phyloP scores from a whole-genome alignment of 2,329 filamentous ascomycete species.

The Fusarium avenaceum region DNA sequence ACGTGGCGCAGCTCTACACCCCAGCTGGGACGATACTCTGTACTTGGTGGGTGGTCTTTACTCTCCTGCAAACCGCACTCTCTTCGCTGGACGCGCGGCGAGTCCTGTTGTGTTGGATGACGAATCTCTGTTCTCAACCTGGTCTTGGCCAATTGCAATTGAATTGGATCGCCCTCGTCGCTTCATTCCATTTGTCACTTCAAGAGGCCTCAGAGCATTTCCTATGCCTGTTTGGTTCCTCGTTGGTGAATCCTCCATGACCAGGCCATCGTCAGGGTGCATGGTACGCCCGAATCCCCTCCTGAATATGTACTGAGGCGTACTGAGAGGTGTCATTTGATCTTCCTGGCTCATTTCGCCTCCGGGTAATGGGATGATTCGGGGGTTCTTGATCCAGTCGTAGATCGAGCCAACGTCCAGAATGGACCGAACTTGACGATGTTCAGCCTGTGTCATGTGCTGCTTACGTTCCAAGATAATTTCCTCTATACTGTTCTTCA shows the following conservation, averaged over 20 bases:
- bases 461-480: slow-evolving; percentile 80
- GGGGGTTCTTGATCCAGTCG: slow-evolving; percentile 69
- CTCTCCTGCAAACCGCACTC: slow-evolving; percentile 51
- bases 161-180: slow-evolving; percentile 39
- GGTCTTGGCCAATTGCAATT: slow-evolving; percentile 22
- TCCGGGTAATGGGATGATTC: slow-evolving; percentile 56
- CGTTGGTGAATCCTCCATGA: slow-evolving; percentile 48
- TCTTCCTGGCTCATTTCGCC: slow-evolving; percentile 53
- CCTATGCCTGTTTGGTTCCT: slow-evolving; percentile 18
- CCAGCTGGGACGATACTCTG: background rate
- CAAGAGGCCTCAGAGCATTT: slow-evolving; percentile 12
- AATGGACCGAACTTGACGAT: slow-evolving; percentile 68
- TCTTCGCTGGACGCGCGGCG: slow-evolving; percentile 49
- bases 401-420: slow-evolving; percentile 70
- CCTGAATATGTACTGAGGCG: slow-evolving; percentile 66
- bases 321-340: slow-evolving; percentile 63
- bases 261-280: slow-evolving; percentile 63
- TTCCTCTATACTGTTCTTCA: slow-evolving; percentile 86
- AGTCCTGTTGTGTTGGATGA: slow-evolving; percentile 32
- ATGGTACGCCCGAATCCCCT: slow-evolving; percentile 59
- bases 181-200: slow-evolving; percentile 45
- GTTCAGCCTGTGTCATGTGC: slow-evolving; percentile 79
- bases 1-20: slow-evolving; percentile 25
- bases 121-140: slow-evolving; percentile 18
- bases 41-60: slow-evolving; percentile 10